Evolutionary conservation across 106 monocot genomes (phyloP).

Genomic region (Allium cepa): DNA sequence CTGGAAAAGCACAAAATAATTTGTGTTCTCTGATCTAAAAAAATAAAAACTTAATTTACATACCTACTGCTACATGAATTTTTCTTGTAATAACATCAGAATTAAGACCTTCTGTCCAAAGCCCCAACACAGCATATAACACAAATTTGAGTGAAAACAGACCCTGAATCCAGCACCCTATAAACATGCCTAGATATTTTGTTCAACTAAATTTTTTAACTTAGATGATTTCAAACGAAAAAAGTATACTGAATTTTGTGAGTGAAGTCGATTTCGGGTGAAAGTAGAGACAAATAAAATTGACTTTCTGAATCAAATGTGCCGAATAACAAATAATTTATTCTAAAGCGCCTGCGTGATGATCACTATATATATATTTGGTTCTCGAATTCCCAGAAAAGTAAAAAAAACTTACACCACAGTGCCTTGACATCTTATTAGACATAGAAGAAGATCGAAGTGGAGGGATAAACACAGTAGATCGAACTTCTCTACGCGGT

Average conservation of each 20-base stretch:
- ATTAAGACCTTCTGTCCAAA: too few species aligned
- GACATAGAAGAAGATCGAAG: constrained; percentile 14
- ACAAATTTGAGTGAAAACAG: too few species aligned
- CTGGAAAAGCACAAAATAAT: too few species aligned
- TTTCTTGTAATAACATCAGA: too few species aligned
- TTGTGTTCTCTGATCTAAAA: too few species aligned
- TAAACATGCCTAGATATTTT: background rate
- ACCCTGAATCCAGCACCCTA: background rate
- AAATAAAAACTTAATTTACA: too few species aligned
- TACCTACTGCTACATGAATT: too few species aligned
- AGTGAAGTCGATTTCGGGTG: too few species aligned
- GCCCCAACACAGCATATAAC: too few species aligned
- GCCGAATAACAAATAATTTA: background rate
- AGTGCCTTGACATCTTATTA: constrained; percentile 12
- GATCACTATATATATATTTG: background rate
- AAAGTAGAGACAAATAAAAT: too few species aligned
- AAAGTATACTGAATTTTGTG: background rate
- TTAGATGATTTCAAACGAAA: background rate
- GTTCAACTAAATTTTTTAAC: background rate
- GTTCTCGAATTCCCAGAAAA: background rate
- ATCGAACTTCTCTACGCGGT: constrained; percentile 7
- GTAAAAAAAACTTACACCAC: constrained; percentile 26
- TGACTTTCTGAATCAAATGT: background rate
- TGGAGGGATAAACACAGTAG: constrained; percentile 35
- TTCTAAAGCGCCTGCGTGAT: background rate